phyloP scores from a whole-genome alignment of 1,284 basidiomycete genomes.

The Thelephora terrestris region DNA sequence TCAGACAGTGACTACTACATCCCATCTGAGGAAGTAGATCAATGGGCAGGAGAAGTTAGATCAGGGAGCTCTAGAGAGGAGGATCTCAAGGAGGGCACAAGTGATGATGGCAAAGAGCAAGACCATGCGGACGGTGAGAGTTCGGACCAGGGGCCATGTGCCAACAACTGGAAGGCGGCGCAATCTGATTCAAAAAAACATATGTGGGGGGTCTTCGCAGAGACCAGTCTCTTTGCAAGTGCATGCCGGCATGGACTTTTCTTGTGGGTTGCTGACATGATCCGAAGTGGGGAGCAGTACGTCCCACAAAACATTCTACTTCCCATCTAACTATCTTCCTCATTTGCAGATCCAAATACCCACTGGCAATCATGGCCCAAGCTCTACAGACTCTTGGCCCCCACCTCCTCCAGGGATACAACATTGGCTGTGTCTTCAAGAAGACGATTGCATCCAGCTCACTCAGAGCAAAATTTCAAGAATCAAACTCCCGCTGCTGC shows the following conservation, averaged over 20 bases:
- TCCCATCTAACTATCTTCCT: background rate
- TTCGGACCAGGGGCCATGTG: slow-evolving; percentile 12
- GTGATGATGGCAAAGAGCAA: background rate
- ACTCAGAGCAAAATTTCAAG: slow-evolving; percentile 14
- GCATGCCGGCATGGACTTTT: too few species aligned
- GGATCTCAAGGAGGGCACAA: too few species aligned
- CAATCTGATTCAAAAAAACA: slow-evolving; percentile 22
- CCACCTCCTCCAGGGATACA: slow-evolving; percentile 15
- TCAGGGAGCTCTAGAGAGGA: too few species aligned
- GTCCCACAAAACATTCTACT: slow-evolving; percentile 5
- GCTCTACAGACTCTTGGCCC: slow-evolving; percentile 14
- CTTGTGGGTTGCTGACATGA: too few species aligned
- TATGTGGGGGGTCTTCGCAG: slow-evolving; percentile 22
- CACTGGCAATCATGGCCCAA: slow-evolving; percentile 19
- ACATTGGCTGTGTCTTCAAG: slow-evolving; percentile 25
- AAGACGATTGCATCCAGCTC: slow-evolving; percentile 17
- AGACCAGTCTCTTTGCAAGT: slow-evolving; percentile 26
- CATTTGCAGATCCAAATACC: slow-evolving; percentile 26
- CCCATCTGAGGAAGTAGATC: slow-evolving; percentile 16
- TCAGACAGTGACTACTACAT: slow-evolving; percentile 17
- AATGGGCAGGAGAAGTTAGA: slow-evolving; percentile 24
- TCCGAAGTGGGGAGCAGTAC: slow-evolving; percentile 24
- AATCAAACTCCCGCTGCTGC: slow-evolving; percentile 5
- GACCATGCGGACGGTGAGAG: background rate
- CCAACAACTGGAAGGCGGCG: slow-evolving; percentile 24